Evolutionary conservation across 202 grass and related monocot genomes (phyloP).

Genomic region (Digitaria exilis): DNA sequence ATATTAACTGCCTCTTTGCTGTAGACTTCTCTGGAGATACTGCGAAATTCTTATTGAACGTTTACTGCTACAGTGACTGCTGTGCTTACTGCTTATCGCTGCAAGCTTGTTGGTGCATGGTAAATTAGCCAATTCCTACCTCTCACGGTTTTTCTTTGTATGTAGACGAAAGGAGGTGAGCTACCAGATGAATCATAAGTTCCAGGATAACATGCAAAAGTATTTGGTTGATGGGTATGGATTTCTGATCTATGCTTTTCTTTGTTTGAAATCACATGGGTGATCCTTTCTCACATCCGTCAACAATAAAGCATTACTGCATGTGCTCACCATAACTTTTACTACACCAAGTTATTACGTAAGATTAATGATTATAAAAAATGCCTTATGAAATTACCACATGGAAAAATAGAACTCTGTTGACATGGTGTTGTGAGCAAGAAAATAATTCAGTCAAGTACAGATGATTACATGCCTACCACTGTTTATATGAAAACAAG

Average conservation of each 20-base stretch:
- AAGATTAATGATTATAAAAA: background rate
- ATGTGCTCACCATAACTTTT: background rate
- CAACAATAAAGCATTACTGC: background rate
- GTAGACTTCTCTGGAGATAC: background rate
- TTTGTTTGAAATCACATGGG: background rate
- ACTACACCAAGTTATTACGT: background rate
- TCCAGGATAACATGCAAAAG: conserved; percentile 85
- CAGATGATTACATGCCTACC: background rate
- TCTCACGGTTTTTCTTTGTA: conserved; percentile 24
- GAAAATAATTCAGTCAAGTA: conserved; percentile 17
- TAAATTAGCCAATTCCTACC: conserved; percentile 9
- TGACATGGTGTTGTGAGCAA: background rate
- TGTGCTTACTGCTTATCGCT: background rate
- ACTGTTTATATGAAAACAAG: conserved; percentile 10
- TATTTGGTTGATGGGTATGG: conserved; percentile 75
- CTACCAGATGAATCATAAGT: conserved; percentile 89
- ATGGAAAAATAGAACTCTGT: background rate
- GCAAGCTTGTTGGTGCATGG: background rate
- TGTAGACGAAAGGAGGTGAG: conserved; percentile 74
- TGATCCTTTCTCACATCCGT: conserved; percentile 18
- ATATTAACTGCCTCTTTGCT: background rate
- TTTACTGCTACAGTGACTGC: background rate
- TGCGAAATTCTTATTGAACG: background rate
- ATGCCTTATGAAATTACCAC: background rate
- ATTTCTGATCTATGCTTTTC: conserved; percentile 3